These are phyloP conservation scores for Mycosarcoma maydis DNA, from an alignment of 1,284 basidiomycete species.

Conservation along the genomic window DNA sequence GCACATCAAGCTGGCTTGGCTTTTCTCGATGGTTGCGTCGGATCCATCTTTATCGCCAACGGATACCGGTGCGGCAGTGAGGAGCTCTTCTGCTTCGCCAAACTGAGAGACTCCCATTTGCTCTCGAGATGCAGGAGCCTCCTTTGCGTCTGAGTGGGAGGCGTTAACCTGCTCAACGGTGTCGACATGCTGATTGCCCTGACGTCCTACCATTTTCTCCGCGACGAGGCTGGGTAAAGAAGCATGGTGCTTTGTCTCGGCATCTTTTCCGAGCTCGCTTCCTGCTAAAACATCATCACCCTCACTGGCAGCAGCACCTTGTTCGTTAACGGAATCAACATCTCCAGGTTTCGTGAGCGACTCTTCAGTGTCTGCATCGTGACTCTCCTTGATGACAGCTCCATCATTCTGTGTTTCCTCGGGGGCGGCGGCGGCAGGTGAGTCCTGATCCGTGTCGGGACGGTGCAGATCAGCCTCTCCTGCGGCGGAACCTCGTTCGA, in stretches of 20 bases:
- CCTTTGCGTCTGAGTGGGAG: too few species aligned
- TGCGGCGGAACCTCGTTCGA: background rate
- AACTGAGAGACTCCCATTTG: background rate
- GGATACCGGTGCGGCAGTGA: background rate
- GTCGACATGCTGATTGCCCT: too few species aligned
- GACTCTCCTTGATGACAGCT: background rate
- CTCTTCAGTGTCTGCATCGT: background rate
- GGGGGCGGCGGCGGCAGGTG: background rate
- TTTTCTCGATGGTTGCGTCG: background rate
- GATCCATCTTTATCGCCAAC: background rate
- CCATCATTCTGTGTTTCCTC: background rate
- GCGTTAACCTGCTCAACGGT: too few species aligned
- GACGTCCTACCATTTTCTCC: background rate
- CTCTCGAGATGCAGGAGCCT: background rate
- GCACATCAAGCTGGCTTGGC: constrained; percentile 8
- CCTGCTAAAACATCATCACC: too few species aligned
- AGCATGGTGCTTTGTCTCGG: background rate
- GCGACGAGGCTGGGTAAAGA: background rate
- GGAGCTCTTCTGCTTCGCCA: background rate
- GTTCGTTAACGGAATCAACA: background rate
- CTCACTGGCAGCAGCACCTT: background rate
- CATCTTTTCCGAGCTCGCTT: background rate
- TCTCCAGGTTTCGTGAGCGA: background rate
- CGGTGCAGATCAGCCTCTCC: too few species aligned
- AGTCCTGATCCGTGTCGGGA: background rate